Base-by-base conservation (phyloP, 140 eudicot genomes). In the Cichorium intybus region DNA sequence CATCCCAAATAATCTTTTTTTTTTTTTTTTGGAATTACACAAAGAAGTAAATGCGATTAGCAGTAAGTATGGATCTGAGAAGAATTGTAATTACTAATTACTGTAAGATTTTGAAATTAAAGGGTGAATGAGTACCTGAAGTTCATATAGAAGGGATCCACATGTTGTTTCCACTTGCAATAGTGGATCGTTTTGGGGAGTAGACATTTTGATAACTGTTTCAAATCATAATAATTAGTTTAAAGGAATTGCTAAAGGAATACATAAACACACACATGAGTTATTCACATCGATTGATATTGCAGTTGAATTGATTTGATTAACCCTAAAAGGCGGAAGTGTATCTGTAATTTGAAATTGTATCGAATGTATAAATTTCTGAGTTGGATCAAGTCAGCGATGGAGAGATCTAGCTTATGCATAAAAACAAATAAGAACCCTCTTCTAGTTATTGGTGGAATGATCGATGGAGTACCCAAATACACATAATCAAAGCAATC, bases 101-200 rank as follows among this genome's bases (percentile, higher is more conserved):
- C 18, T 21, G 17, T 21, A 27, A 26, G 7, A 9, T 28, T 22
- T 10, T 21, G 6, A 20, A 49, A 18, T 22, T 0, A 6, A 59
- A 39, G 15, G 45, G 22, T n/a, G 3, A 37, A 51, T 48, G 24
- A 47, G 61, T 34, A 88, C 95, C 95, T 88, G 81, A 56, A 89
- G 85, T 74, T 89, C 97, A 59, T 73, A 76, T 66, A 89, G 69
- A 60, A 88, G 82, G 20, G 96, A 39, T 77, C 95, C 88, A 64
- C 94, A 75, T 10, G 84, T 66, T 17, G 95, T 77, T 83, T 85
- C 86, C 80, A 82, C 58, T 73, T 77, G 87, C 52, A 34, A 39
- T 48, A 82, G 84, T 45, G 81, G 75, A 68, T 82, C 86, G 29
- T 75, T 80, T 34, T 60, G 57, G 7, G 78, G 71, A 10, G 39